Conservation (phyloP, 176 grass and related monocot genomes). For the Zizania latifolia region DNA sequence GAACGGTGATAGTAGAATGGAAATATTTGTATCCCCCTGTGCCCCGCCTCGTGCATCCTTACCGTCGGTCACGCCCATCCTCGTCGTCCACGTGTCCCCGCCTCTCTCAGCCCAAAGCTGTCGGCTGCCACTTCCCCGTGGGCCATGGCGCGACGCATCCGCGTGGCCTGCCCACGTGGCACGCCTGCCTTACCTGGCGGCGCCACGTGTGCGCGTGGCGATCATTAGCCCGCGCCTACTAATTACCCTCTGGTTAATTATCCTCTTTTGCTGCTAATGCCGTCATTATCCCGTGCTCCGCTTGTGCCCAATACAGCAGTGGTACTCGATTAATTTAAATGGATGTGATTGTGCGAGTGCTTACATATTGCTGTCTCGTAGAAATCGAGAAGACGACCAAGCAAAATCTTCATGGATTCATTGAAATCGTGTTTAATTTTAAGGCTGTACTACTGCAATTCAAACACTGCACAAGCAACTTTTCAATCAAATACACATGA, state of each 20-base stretch:
- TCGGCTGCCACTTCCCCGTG: not conserved
- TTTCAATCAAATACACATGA: not conserved
- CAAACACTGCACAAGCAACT: not conserved
- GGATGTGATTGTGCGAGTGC: not conserved
- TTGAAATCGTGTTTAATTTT: not conserved
- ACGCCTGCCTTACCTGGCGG: not conserved
- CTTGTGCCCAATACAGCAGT: not conserved
- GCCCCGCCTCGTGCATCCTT: no score
- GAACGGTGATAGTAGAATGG: no score
- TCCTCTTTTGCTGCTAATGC: conserved; percentile 21
- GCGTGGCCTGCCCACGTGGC: not conserved
- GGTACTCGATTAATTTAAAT: not conserved
- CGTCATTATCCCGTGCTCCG: not conserved
- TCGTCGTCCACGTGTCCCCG: not conserved
- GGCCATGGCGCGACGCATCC: not conserved
- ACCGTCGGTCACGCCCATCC: not conserved
- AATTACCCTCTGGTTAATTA: not conserved
- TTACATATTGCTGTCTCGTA: not conserved
- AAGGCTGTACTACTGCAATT: not conserved
- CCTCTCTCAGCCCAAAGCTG: not conserved
- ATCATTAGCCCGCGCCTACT: not conserved
- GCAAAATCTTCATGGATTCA: not conserved
- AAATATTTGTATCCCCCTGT: no score
- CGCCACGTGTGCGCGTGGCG: not conserved
- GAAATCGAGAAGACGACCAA: not conserved